Base-by-base conservation (phyloP, 2,329 filamentous ascomycete genomes). In the Alternaria infectoria region DNA sequence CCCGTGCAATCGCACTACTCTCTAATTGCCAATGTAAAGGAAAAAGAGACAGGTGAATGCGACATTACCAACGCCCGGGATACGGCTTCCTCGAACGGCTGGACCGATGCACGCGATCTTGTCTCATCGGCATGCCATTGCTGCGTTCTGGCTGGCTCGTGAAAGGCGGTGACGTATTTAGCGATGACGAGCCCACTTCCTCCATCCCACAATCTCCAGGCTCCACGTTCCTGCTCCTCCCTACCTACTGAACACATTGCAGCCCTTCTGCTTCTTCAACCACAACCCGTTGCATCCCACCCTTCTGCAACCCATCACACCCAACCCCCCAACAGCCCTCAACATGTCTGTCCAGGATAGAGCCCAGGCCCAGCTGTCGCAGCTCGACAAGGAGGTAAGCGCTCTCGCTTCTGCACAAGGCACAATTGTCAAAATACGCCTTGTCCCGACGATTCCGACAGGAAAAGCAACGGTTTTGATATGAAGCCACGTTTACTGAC, bases 371-470 rank as follows among this genome's bases (percentile, higher is more conserved):
- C 90, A 93, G 77, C 86, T 96, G 79, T 87, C 88, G 74, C 87
- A 90, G 84, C 90, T 96, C 83, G 93, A 96, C 84, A 90, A 89
- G 79, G 91, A 93, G 90, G 92, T 94, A 83, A 71, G 88, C 83
- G 59, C 52, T 36, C 61, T 68, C 68, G 59, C 54, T 64, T 59
- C 28, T 28, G 40, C 50, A 59, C 44, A 45, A 32, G 43, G 23
- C 57, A 58, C 54, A 65, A 40, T 40, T 58, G 58, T 59, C 62
- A 62, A 65, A 67, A 65, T 62, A 49, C 25, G 43, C 12, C 25
- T 21, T 55, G 25, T 21, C 13, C n/a, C 40, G 5, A 17, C 23
- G 56, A 19, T n/a, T 32, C 59, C 11, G 44, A 45, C 12, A 44
- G 54, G 17, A 50, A 28, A 23, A n/a, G 13, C 23, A 45, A 40